Conservation (phyloP, 768 basidiomycete species). For the Hebeloma cylindrosporum region DNA sequence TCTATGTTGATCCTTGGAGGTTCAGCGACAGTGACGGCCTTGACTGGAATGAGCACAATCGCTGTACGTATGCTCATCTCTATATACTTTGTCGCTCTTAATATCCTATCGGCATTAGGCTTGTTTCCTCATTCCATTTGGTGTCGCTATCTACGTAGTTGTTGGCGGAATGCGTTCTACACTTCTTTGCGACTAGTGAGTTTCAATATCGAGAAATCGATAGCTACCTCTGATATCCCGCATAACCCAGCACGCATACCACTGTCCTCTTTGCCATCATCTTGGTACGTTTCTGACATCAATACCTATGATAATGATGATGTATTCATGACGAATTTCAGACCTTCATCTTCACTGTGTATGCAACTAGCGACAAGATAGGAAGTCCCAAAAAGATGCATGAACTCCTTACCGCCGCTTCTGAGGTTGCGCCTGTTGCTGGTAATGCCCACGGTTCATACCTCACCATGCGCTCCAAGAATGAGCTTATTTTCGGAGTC, state of each 20-base stretch:
- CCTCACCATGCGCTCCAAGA: conserved; percentile 74
- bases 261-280: conserved; percentile 86
- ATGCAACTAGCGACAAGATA: conserved; percentile 75
- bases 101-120: conserved; percentile 41
- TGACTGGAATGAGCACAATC: conserved; percentile 89
- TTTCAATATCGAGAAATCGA: conserved; percentile 9
- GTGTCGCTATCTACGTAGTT: conserved; percentile 86
- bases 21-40: conserved; percentile 81
- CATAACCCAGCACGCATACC: conserved; percentile 69
- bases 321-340: conserved; percentile 11
- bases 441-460: conserved; percentile 90
- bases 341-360: conserved; percentile 73
- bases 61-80: conserved; percentile 45
- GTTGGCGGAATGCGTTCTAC: conserved; percentile 88
- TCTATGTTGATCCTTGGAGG: conserved; percentile 81
- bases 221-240: not conserved
- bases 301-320: conserved; percentile 6
- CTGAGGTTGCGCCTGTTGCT: conserved; percentile 55
- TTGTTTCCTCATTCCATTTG: conserved; percentile 87
- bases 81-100: not conserved
- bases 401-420: conserved; percentile 63
- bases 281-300: conserved; percentile 35
- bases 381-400: conserved; percentile 81
- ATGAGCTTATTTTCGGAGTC: conserved; percentile 80
- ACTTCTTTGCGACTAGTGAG: conserved; percentile 82